Evolutionary conservation across 495 filamentous ascomycete species (phyloP).

Genomic region (Usnea hakonensis): DNA sequence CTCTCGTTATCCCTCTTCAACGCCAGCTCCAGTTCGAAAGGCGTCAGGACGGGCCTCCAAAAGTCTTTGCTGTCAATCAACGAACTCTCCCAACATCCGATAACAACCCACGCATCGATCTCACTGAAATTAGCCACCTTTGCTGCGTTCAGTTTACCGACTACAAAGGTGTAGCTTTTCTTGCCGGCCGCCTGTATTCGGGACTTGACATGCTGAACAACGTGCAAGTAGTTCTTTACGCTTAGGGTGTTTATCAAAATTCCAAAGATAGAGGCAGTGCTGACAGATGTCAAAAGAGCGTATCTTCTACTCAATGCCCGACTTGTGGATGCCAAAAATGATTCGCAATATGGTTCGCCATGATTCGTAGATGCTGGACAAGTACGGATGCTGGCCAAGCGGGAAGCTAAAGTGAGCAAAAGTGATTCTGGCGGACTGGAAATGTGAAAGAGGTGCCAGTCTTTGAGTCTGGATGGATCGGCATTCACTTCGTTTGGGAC

Average conservation of each 20-base stretch:
- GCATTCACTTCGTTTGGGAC: slow-evolving; percentile 46
- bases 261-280: slow-evolving; percentile 75
- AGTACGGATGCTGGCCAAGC: slow-evolving; percentile 69
- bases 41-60: slow-evolving; percentile 80
- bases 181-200: slow-evolving; percentile 71
- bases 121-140: slow-evolving; percentile 96
- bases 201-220: slow-evolving; percentile 60
- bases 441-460: slow-evolving; percentile 84
- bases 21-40: slow-evolving; percentile 77
- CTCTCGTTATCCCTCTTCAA: slow-evolving; percentile 61
- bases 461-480: slow-evolving; percentile 45
- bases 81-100: slow-evolving; percentile 96
- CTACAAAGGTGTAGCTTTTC: slow-evolving; percentile 92
- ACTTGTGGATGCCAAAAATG: slow-evolving; percentile 35
- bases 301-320: slow-evolving; percentile 74
- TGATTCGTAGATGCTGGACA: slow-evolving; percentile 46
- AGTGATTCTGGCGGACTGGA: slow-evolving; percentile 76
- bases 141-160: slow-evolving; percentile 90
- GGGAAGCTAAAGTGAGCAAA: slow-evolving; percentile 78
- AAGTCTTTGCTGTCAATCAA: slow-evolving; percentile 79
- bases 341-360: background rate
- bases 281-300: slow-evolving; percentile 71
- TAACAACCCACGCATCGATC: slow-evolving; percentile 91
- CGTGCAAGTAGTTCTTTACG: slow-evolving; percentile 79
- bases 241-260: slow-evolving; percentile 93